These are phyloP conservation scores for Plantago coronopus DNA, from an alignment of 305 asterid species.

Conservation along the genomic window DNA sequence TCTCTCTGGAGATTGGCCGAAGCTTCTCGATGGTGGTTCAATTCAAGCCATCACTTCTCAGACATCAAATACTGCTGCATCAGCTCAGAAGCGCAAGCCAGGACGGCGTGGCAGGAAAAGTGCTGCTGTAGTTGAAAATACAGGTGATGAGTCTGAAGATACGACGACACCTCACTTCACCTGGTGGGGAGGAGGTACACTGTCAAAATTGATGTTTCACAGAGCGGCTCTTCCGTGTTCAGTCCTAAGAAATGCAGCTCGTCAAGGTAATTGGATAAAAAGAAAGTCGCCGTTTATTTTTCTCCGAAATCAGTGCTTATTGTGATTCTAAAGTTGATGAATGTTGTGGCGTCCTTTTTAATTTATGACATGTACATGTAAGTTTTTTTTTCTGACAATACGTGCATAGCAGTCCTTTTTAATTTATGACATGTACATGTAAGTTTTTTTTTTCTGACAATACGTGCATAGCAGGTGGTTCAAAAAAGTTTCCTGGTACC, in stretches of 20 bases:
- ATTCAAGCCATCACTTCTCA: conserved; percentile 47
- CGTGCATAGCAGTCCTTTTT: conserved; percentile 37
- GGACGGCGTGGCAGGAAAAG: conserved; percentile 87
- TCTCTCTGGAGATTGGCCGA: conserved; percentile 78
- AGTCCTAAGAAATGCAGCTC: conserved; percentile 59
- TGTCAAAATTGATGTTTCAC: conserved; percentile 53
- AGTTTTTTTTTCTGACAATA: conserved; percentile 31
- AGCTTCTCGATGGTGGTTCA: conserved; percentile 57
- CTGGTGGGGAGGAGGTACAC: conserved; percentile 85
- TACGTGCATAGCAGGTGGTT: conserved; percentile 64
- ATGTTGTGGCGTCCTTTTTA: conserved; percentile 14
- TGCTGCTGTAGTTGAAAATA: conserved; percentile 41
- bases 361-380: no score
- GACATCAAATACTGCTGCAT: conserved; percentile 50
- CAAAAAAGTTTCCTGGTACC: conserved; percentile 50
- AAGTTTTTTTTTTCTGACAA: conserved; percentile 30
- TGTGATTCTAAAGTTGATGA: conserved; percentile 10
- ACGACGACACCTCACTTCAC: conserved; percentile 40
- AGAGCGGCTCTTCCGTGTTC: conserved; percentile 61
- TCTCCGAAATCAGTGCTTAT: conserved; percentile 19
- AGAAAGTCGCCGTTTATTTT: conserved; percentile 21
- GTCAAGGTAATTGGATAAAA: conserved; percentile 50
- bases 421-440: background rate
- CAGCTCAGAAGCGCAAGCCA: conserved; percentile 74
- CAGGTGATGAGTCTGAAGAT: conserved; percentile 42